These are phyloP conservation scores for Eucalyptus pauciflora DNA, from an alignment of 345 rosid species.

Conservation along the genomic window DNA sequence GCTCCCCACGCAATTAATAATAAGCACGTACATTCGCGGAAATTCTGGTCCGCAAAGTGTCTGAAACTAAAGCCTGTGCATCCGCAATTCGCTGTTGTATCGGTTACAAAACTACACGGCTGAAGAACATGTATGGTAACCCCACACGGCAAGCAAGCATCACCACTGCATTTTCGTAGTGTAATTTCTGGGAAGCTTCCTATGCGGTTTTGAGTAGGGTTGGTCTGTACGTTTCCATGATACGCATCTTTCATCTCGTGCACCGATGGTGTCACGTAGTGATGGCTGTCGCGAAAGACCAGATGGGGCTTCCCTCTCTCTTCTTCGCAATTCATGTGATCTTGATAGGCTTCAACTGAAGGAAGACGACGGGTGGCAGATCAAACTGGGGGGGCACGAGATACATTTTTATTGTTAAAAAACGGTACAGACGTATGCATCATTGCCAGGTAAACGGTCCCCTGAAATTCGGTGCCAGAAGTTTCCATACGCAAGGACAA, in stretches of 20 bases:
- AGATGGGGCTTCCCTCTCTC: background rate
- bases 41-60: background rate
- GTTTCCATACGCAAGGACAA: background rate
- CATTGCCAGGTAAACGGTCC: background rate
- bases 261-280: background rate
- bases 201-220: background rate
- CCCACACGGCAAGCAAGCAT: background rate
- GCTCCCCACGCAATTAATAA: background rate
- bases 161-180: background rate
- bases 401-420: background rate
- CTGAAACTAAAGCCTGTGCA: background rate
- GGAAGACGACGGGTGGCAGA: background rate
- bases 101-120: background rate
- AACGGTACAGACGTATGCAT: background rate
- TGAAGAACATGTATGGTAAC: background rate
- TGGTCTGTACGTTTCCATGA: background rate
- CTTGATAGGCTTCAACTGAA: background rate
- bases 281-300: background rate
- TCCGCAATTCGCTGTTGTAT: background rate
- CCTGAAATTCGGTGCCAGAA: background rate
- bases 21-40: background rate
- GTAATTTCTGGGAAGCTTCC: background rate
- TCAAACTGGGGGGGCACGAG: background rate
- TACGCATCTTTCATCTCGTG: background rate
- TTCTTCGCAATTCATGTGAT: background rate